Conservation (phyloP, 306 rosid genomes). For the Lagenaria siceraria region DNA sequence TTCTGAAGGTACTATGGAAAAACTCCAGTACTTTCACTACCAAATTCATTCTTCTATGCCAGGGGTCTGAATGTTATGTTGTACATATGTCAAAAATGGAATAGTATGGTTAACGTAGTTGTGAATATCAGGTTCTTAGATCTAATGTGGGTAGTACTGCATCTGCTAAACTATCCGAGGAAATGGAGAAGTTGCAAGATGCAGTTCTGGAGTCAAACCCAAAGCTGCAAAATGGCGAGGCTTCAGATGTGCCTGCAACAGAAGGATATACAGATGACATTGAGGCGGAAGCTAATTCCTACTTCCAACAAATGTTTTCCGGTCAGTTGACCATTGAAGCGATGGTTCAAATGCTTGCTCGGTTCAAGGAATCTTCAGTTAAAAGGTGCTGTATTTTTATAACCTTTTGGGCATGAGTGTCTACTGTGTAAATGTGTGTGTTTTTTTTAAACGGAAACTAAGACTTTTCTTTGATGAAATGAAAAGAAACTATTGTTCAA, state of each 20-base stretch:
- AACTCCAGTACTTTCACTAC: background rate
- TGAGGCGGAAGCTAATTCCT: constrained; percentile 78
- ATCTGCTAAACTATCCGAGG: constrained; percentile 59
- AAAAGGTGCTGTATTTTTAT: constrained; percentile 36
- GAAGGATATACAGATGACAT: constrained; percentile 75
- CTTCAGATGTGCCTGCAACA: constrained; percentile 47
- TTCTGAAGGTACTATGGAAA: constrained; percentile 46
- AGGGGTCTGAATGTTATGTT: background rate
- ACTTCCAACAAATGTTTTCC: constrained; percentile 88
- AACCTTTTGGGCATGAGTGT: constrained; percentile 1
- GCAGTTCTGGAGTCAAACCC: constrained; percentile 55
- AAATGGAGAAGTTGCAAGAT: constrained; percentile 63
- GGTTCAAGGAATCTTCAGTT: constrained; percentile 76
- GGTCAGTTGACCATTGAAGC: constrained; percentile 53
- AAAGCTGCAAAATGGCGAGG: constrained; percentile 55
- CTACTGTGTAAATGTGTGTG: no score
- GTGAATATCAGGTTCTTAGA: constrained; percentile 62
- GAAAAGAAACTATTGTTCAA: no score
- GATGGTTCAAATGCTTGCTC: constrained; percentile 86
- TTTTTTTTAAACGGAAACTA: no score
- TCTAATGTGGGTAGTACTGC: constrained; percentile 37
- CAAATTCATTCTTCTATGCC: background rate
- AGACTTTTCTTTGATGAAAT: no score
- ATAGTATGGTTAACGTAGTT: background rate
- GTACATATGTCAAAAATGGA: background rate